Conservation (phyloP, 345 rosid species). For the Hypericum androsaemum region DNA sequence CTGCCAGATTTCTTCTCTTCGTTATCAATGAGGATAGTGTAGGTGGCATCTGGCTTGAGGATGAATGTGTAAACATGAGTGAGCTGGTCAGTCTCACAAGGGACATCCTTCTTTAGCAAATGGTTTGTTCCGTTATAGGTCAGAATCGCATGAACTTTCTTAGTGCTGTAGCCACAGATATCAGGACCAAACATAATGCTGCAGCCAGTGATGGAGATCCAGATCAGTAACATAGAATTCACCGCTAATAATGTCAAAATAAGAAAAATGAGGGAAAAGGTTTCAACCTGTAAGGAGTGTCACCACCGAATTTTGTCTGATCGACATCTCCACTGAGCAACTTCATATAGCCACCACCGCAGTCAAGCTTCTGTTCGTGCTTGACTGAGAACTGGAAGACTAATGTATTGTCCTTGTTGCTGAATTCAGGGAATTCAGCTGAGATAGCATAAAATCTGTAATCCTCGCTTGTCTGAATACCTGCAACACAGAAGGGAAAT, state of each 20-base stretch:
- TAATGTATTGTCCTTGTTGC: constrained; percentile 79
- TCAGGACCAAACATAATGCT: constrained; percentile 99
- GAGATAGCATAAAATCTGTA: constrained; percentile 96
- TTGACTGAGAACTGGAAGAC: constrained; percentile 97
- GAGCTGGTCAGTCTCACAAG: constrained; percentile 98
- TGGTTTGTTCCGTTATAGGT: constrained; percentile 73
- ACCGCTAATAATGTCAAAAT: neutral
- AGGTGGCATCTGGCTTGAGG: constrained; percentile 89
- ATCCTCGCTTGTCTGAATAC: constrained; percentile 97
- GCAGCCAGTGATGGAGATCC: constrained; percentile 18
- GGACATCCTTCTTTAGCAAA: constrained; percentile 92
- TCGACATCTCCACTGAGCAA: constrained; percentile 78
- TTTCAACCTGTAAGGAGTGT: constrained; percentile 76
- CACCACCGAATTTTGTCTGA: constrained; percentile 97
- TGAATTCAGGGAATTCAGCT: constrained; percentile 83
- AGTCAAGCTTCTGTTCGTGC: constrained; percentile 99
- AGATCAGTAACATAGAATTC: constrained; percentile 1
- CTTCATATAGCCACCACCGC: constrained; percentile 99
- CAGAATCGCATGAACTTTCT: constrained; percentile 97
- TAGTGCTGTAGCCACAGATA: constrained; percentile 93
- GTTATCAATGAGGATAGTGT: constrained; percentile 83
- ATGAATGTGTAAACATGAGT: constrained; percentile 85
- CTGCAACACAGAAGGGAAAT: constrained; percentile 22
- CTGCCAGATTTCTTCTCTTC: constrained; percentile 93
- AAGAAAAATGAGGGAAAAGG: neutral